Base-by-base conservation (phyloP, 2,329 filamentous ascomycete species). In the Exophiala sideris region DNA sequence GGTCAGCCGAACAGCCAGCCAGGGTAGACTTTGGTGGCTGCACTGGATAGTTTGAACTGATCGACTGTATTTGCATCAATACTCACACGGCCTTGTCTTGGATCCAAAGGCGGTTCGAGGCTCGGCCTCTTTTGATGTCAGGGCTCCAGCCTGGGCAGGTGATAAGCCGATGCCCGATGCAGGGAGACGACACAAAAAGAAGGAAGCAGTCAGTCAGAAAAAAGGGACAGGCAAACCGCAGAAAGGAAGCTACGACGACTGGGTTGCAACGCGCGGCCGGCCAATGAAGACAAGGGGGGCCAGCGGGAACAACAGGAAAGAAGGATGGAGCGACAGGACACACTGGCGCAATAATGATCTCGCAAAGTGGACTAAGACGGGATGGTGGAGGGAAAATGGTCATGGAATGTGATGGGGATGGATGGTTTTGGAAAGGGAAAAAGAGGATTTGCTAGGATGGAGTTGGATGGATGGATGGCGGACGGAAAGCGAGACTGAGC, bases 321-420 rank as follows among this genome's bases (percentile, higher is more conserved):
- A 49, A 56, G 53, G 56, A 56, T 59, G 55, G 52, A 58, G 56
- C 45, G 54, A 58, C 18, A 48, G 38, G 41, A 54, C 42, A 53
- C 35, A 55, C 58, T 57, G 57, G 60, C 58, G 56, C 47, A 56
- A 55, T 54, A 56, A 55, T 54, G 48, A 59, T 57, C 61, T 59
- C 54, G 24, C 59, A 57, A 50, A 59, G 59, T 58, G 56, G 61
- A 61, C 59, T 60, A 63, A 56, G 56, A 59, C 56, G 58, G 57
- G 59, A 54, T 59, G 59, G 54, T 58, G 56, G 58, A 57, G 57
- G 53, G 42, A 21, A 46, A 52, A 48, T n/a, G 20, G 29, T 18
- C 20, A 51, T 50, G 52, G 54, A 57, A 59, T 60, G 61, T 54
- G 44, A 61, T 57, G 58, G 57, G 58, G 56, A 53, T 54, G 53